Conservation (phyloP, 2,329 filamentous ascomycete species). For the Ambrosiella cleistominuta region DNA sequence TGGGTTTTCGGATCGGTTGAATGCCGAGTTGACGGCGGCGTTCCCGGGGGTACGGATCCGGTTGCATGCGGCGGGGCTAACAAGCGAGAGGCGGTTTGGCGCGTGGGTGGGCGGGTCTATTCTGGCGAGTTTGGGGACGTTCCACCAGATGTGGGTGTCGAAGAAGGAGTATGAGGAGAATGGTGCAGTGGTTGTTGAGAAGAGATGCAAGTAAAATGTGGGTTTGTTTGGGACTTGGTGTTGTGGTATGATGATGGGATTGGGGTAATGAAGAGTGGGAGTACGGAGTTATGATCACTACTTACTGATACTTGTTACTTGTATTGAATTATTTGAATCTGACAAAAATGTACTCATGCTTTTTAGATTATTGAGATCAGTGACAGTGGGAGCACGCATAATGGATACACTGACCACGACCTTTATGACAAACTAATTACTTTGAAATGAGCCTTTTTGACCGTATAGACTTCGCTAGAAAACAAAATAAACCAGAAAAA, state of each 20-base stretch:
- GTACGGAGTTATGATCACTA: constrained; percentile 4
- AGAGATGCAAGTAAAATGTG: constrained; percentile 67
- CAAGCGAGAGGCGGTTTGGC: constrained; percentile 77
- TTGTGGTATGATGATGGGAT: constrained; percentile 1
- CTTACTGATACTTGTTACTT: not conserved
- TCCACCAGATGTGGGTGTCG: constrained; percentile 99
- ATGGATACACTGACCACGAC: not conserved
- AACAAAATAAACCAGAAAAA: constrained; percentile 1
- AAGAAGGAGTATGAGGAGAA: constrained; percentile 97
- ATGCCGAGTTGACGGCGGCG: constrained; percentile 62
- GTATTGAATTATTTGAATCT: not conserved
- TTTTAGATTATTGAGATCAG: not conserved
- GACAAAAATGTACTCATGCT: not conserved
- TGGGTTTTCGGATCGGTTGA: constrained; percentile 80
- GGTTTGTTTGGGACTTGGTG: not conserved
- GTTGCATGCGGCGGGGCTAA: constrained; percentile 71
- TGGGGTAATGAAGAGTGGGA: not conserved
- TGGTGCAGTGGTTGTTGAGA: constrained; percentile 77
- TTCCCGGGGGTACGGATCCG: constrained; percentile 78
- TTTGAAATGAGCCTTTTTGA: not conserved
- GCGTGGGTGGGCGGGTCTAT: constrained; percentile 96
- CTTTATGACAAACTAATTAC: not conserved
- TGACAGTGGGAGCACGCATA: not conserved
- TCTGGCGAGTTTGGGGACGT: constrained; percentile 82
- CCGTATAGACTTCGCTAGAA: not conserved